Evolutionary conservation across 257 asterid species (phyloP).

Genomic region (Gentiana straminea): DNA sequence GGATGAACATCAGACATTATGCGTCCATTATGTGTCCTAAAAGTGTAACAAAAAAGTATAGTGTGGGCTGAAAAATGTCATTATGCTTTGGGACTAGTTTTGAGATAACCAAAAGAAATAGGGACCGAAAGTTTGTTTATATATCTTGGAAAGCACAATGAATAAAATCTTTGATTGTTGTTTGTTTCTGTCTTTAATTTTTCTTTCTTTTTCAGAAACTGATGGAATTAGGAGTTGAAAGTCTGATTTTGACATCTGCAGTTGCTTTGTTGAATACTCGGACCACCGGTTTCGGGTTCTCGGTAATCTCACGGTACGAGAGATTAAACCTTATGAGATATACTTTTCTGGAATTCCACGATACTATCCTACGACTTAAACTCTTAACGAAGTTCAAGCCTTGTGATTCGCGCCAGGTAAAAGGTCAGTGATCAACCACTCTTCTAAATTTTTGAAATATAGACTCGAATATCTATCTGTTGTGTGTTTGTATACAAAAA

Average conservation of each 20-base stretch:
- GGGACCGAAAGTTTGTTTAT: no score
- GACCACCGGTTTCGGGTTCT: constrained; percentile 68
- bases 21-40: no score
- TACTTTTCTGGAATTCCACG: constrained; percentile 75
- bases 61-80: not conserved
- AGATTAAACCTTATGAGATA: constrained; percentile 38
- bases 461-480: no score
- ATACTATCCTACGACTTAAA: constrained; percentile 70
- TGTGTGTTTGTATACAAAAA: no score
- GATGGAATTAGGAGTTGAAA: constrained; percentile 59
- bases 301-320: constrained; percentile 45
- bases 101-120: no score
- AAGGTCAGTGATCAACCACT: no score
- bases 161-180: no score
- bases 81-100: no score
- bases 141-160: not conserved
- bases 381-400: constrained; percentile 18
- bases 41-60: no score
- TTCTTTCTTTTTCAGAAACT: constrained; percentile 43
- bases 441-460: no score
- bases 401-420: constrained; percentile 15
- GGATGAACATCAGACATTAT: no score
- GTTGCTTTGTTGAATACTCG: constrained; percentile 58
- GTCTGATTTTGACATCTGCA: constrained; percentile 82
- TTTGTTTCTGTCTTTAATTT: not conserved